A percentile compares a stretch with the other conserved stretches of the same genome.
Evolutionary conservation across 306 rosid genomes (phyloP).

Genomic region (Gastrolobium villosum): DNA sequence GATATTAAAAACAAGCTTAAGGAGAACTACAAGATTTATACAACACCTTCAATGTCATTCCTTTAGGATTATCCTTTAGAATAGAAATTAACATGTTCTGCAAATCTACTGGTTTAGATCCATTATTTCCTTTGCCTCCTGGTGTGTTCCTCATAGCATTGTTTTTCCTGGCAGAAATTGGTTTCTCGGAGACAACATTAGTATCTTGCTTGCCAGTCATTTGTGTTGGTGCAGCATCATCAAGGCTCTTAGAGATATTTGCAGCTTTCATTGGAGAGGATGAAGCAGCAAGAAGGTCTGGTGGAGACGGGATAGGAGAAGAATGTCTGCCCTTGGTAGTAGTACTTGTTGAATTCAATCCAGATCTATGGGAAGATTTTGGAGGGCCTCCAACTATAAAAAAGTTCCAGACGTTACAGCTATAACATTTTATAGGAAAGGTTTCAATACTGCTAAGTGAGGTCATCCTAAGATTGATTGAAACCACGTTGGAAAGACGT

Average conservation of each 20-base stretch:
- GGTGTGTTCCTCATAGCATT: slow-evolving; percentile 55
- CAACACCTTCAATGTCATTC: slow-evolving; percentile 82
- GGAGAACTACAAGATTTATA: slow-evolving; percentile 23
- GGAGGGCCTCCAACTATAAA: slow-evolving; percentile 67
- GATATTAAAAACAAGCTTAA: slow-evolving; percentile 18
- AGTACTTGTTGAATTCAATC: slow-evolving; percentile 59
- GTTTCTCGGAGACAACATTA: slow-evolving; percentile 67
- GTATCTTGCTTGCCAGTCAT: slow-evolving; percentile 64
- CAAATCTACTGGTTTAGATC: slow-evolving; percentile 75
- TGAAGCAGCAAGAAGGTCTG: slow-evolving; percentile 68
- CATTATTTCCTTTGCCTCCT: slow-evolving; percentile 69
- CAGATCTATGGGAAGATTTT: slow-evolving; percentile 69
- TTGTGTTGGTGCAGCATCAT: slow-evolving; percentile 66
- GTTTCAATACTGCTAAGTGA: slow-evolving; percentile 29
- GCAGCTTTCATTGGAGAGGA: slow-evolving; percentile 71
- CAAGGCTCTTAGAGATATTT: slow-evolving; percentile 68
- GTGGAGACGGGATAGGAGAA: slow-evolving; percentile 83
- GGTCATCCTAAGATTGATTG: slow-evolving; percentile 32
- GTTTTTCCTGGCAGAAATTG: slow-evolving; percentile 57
- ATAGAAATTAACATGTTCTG: slow-evolving; percentile 72
- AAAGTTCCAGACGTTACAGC: slow-evolving; percentile 36
- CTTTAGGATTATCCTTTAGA: slow-evolving; percentile 83
- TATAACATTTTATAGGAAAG: slow-evolving; percentile 34
- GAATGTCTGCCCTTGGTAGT: slow-evolving; percentile 70
- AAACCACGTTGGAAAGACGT: slow-evolving; percentile 35